Evolutionary conservation across 345 rosid species (phyloP).

Genomic region (Salix suchowensis): DNA sequence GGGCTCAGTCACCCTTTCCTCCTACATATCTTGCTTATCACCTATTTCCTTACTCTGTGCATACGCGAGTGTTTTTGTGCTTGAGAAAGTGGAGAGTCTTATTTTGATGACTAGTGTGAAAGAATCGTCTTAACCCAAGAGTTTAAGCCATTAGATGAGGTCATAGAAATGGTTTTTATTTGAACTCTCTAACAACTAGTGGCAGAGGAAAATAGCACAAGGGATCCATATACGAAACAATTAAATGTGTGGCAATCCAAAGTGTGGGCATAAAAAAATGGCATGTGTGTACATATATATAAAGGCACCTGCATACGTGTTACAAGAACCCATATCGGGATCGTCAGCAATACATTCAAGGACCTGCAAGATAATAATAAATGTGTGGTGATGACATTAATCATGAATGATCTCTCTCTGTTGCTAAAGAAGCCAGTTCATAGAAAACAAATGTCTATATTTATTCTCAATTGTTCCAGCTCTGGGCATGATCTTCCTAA

Average conservation of each 20-base stretch:
- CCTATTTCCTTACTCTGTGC: neutral
- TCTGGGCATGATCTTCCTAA: neutral
- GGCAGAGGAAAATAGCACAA: neutral
- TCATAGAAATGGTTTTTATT: too few relatives aligned
- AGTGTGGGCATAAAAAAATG: neutral
- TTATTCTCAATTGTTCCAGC: neutral
- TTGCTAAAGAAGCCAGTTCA: neutral
- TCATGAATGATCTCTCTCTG: neutral
- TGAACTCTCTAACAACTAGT: too few relatives aligned
- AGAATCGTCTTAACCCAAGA: too few relatives aligned
- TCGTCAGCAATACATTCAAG: conserved; percentile 60
- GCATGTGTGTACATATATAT: neutral
- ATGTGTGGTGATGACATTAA: neutral
- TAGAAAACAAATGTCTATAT: neutral
- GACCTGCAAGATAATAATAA: conserved; percentile 38
- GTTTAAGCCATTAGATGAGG: too few relatives aligned
- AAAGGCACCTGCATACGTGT: conserved; percentile 64
- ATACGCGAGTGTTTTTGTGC: too few relatives aligned
- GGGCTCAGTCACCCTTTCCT: too few relatives aligned
- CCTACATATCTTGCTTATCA: neutral
- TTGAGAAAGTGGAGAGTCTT: neutral
- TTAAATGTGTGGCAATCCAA: neutral
- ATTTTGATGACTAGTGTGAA: neutral
- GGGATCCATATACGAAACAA: neutral
- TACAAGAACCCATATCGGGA: conserved; percentile 65